A percentile compares a stretch with the other conserved stretches of the same genome.
phyloP scores from a whole-genome alignment of 2,329 filamentous ascomycete genomes.

The Arthrinium phaeospermum region DNA sequence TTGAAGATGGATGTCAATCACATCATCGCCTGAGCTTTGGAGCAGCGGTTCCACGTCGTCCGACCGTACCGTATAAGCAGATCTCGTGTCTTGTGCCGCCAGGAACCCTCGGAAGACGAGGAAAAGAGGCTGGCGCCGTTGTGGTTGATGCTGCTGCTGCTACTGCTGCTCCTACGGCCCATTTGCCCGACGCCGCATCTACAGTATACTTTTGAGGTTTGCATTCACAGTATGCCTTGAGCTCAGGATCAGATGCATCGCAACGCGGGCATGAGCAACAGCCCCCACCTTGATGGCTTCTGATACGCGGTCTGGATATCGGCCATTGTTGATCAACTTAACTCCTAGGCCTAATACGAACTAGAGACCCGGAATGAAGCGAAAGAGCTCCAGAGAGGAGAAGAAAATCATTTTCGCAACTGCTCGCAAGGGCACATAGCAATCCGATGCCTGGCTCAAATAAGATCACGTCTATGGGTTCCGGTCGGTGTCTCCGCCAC shows the following conservation, averaged over 20 bases:
- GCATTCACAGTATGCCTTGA: constrained; percentile 9
- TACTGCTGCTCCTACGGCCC: not conserved
- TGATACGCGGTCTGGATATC: constrained; percentile 6
- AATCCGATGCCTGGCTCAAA: not conserved
- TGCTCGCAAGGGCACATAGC: not conserved
- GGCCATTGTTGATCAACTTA: constrained; percentile 13
- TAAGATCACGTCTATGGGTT: constrained; percentile 3
- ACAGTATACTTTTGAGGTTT: constrained; percentile 15
- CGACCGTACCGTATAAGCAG: not conserved
- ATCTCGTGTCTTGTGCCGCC: not conserved
- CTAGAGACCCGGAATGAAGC: constrained; percentile 9
- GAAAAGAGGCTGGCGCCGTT: not conserved
- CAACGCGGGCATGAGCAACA: constrained; percentile 2
- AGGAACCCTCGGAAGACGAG: not conserved
- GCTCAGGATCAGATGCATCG: not conserved
- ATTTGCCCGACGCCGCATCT: constrained; percentile 10
- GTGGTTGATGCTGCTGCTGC: not conserved
- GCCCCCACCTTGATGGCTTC: constrained; percentile 8
- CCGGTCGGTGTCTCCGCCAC: constrained; percentile 10
- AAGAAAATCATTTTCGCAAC: not conserved
- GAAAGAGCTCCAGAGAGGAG: not conserved
- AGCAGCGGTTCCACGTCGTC: not conserved
- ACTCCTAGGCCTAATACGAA: constrained; percentile 1
- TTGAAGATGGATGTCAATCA: not conserved
- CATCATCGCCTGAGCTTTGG: not conserved